Conservation (phyloP, 768 basidiomycete genomes). For the Hericium rajendrae region DNA sequence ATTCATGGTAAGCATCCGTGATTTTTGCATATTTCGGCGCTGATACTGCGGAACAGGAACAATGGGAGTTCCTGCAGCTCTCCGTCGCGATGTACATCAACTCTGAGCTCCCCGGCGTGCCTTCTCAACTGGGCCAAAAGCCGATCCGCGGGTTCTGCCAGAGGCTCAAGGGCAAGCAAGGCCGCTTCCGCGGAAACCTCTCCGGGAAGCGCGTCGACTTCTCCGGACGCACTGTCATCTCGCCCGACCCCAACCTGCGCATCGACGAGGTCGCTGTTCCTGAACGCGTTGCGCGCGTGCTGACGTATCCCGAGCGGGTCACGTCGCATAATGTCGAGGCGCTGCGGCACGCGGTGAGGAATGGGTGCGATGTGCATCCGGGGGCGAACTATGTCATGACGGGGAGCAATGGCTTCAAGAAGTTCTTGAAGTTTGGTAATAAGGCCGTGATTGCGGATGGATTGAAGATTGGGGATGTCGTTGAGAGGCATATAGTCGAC, state of each 20-base stretch:
- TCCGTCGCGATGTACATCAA: conserved; percentile 98
- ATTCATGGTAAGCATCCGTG: conserved; percentile 56
- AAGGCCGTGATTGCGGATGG: conserved; percentile 71
- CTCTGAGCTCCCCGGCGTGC: conserved; percentile 91
- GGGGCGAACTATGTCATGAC: conserved; percentile 91
- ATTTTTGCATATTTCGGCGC: conserved; percentile 3
- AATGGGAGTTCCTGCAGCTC: conserved; percentile 96
- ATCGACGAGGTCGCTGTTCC: conserved; percentile 99
- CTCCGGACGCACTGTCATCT: conserved; percentile 96
- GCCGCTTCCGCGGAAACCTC: conserved; percentile 97
- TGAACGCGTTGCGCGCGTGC: conserved; percentile 84
- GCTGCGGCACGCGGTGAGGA: conserved; percentile 69
- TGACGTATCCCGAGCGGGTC: conserved; percentile 95
- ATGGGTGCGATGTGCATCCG: conserved; percentile 86
- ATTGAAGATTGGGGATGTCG: conserved; percentile 79
- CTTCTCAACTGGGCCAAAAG: conserved; percentile 78
- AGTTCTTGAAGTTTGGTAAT: conserved; percentile 84
- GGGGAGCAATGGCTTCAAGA: conserved; percentile 72
- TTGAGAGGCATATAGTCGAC: conserved; percentile 91
- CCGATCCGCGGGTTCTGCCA: conserved; percentile 98
- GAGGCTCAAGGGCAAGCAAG: conserved; percentile 96
- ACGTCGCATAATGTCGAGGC: conserved; percentile 80
- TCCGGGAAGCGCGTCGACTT: conserved; percentile 99
- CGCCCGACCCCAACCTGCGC: conserved; percentile 93
- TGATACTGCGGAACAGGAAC: conserved; percentile 46